Evolutionary conservation across 768 basidiomycete species (phyloP), one percentile per base, ranked within the genome.

Genomic region (Leccinum boreale): DNA sequence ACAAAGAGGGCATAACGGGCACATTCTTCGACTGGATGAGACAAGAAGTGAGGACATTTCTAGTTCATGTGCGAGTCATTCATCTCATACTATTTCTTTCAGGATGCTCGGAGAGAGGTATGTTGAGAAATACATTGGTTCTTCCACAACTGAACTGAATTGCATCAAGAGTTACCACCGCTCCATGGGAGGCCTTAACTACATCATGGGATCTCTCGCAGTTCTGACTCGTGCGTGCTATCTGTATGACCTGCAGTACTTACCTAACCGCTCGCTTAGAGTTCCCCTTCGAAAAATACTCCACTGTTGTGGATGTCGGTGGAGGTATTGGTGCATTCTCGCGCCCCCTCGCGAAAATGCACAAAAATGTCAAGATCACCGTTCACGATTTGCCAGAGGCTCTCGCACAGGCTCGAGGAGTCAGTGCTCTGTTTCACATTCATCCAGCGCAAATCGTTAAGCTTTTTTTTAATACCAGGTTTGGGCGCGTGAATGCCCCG

Each of bases 241-340:
- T n/a, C 5, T 5, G n/a, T 21, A 3, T 8, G 8, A 28, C 8
- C n/a, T 26, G 8, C 45, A 23, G 15, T 10, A 2, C 12, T 53
- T 9, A 12, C 10, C 48, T 59, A 1, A 58, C 12, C 12, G 5
- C 1, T 14, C 19, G 39, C 39, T n/a, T 23, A 75, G 75, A 61
- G 1, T 75, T 67, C 53, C 71, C 76, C 7, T 77, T 75, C 50
- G 57, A 56, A 10, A 61, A 61, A 24, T 65, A 65, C 48, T 66
- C 72, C 0, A 66, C 65, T 7, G 55, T 75, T 8, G 71, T 74
- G 23, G 75, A 76, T 50, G 65, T 76, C 4, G 75, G 74, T 10
- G 74, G 74, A 45, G 68, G 74, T 7, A 65, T 73, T 17, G 75
- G 75, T 9, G 59, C 67, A 11, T 67, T 70, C 29, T 63, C 70